These are phyloP conservation scores for Backusella australiensis DNA, from an alignment of 192 early-diverging fungal genomes.

Conservation along the genomic window DNA sequence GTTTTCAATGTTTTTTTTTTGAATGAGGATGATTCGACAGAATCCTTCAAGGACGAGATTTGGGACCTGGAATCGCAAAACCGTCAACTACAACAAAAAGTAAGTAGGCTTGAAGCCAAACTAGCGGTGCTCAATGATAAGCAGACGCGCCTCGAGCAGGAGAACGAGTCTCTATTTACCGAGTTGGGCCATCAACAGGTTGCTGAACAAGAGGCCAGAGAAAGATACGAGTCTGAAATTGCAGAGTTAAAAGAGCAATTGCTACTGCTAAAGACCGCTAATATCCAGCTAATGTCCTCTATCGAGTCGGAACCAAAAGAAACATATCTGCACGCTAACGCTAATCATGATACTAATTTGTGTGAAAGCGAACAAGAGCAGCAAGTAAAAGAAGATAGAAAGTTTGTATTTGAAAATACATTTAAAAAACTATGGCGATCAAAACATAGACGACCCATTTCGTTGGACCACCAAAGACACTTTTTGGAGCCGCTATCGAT, in stretches of 20 bases:
- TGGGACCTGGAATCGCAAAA: conserved; percentile 25
- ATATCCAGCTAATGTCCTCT: not conserved
- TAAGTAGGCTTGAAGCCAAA: not conserved
- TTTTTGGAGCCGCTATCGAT: not conserved
- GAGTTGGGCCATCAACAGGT: not conserved
- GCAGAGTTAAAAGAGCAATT: not conserved
- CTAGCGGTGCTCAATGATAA: not conserved
- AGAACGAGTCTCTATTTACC: not conserved
- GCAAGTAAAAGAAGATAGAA: not conserved
- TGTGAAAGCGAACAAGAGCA: not conserved
- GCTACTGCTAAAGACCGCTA: not conserved
- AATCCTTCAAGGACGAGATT: conserved; percentile 24
- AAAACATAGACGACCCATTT: not conserved
- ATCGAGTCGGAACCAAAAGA: not conserved
- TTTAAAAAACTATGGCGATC: not conserved
- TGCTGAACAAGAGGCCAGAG: not conserved
- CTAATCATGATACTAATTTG: not conserved
- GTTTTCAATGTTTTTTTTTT: conserved; percentile 13
- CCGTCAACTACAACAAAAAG: conserved; percentile 15
- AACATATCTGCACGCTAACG: not conserved
- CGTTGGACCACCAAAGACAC: not conserved
- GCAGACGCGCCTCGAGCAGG: not conserved
- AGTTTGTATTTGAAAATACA: conserved; percentile 4
- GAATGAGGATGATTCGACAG: conserved; percentile 18
- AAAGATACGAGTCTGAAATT: not conserved